Conservation (phyloP, 1,284 basidiomycete species). For the Puccinia novopanici region DNA sequence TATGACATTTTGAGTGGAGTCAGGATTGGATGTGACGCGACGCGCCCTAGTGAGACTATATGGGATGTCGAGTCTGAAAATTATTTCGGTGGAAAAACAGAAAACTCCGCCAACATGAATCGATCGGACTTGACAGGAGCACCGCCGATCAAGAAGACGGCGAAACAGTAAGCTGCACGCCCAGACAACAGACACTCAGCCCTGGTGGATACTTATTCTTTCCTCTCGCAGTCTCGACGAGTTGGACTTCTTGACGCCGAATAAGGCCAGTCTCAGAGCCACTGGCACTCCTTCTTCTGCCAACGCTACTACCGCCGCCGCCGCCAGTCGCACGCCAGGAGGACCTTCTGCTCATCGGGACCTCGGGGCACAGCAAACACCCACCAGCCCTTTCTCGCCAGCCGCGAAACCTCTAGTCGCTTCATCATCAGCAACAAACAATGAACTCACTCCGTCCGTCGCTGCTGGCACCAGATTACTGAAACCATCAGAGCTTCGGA, state of each 20-base stretch:
- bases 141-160: not conserved
- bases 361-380: not conserved
- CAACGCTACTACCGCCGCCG: not conserved
- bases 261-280: not conserved
- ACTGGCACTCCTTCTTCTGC: conserved; percentile 1
- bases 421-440: not conserved
- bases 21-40: not conserved
- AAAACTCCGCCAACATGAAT: conserved; percentile 1
- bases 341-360: conserved; percentile 12
- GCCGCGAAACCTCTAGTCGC: conserved; percentile 9
- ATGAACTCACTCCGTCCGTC: conserved; percentile 17
- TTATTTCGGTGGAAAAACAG: not conserved
- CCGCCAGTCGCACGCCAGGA: not conserved
- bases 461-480: not conserved
- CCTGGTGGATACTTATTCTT: not conserved
- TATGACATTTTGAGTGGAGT: not conserved
- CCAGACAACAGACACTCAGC: not conserved
- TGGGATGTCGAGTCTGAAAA: not conserved
- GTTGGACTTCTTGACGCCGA: conserved; percentile 22
- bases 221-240: conserved; percentile 14
- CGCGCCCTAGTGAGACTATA: not conserved
- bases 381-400: conserved; percentile 2
- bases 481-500: conserved; percentile 25
- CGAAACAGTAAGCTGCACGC: not conserved
- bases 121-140: not conserved